Conservation (phyloP, 1,284 basidiomycete genomes). For the Termitomyces sp. region DNA sequence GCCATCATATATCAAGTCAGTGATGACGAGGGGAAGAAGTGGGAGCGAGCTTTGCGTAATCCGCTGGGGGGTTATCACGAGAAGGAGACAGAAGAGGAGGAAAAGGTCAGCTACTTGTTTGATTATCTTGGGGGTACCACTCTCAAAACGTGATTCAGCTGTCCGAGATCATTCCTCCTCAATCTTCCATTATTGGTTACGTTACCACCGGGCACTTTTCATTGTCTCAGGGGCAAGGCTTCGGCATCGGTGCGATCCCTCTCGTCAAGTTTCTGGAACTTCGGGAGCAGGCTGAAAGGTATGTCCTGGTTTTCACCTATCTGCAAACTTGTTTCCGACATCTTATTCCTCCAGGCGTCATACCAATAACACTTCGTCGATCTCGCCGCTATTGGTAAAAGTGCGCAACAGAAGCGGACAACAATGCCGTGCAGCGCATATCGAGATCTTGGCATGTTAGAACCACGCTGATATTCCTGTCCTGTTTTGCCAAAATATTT, state of each 20-base stretch:
- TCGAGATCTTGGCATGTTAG: slow-evolving; percentile 29
- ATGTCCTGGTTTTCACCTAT: slow-evolving; percentile 1
- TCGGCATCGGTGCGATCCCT: slow-evolving; percentile 68
- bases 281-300: slow-evolving; percentile 49
- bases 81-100: slow-evolving; percentile 31
- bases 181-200: slow-evolving; percentile 63
- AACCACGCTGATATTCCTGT: background rate
- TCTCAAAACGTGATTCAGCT: slow-evolving; percentile 31
- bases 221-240: slow-evolving; percentile 67
- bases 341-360: slow-evolving; percentile 10
- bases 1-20: slow-evolving; percentile 63
- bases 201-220: slow-evolving; percentile 79
- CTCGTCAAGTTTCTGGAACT: slow-evolving; percentile 50
- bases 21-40: slow-evolving; percentile 44
- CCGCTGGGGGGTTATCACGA: slow-evolving; percentile 10
- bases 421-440: slow-evolving; percentile 36
- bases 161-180: slow-evolving; percentile 34
- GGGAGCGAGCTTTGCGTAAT: slow-evolving; percentile 33
- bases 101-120: slow-evolving; percentile 28
- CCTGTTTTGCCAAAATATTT: background rate
- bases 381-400: slow-evolving; percentile 35
- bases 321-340: background rate
- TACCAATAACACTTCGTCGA: slow-evolving; percentile 17
- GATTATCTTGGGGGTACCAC: background rate
- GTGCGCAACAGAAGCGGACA: slow-evolving; percentile 43